Base-by-base conservation (phyloP, 352 stramenopile genomes). In the Blastocystis sp. region DNA sequence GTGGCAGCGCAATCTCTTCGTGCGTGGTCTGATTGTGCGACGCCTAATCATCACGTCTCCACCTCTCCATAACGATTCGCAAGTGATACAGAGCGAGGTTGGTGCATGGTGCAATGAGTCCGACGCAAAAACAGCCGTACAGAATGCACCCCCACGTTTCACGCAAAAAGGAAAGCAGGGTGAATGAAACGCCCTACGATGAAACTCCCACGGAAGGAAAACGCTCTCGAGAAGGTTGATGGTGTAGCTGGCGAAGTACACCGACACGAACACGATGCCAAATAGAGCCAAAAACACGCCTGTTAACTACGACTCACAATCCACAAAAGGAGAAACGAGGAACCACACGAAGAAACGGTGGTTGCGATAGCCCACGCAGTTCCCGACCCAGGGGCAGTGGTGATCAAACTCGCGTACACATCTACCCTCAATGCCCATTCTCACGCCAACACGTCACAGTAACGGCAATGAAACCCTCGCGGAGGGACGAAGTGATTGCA, bases 301-400 rank as follows among this genome's bases (percentile, higher is more conserved):
- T 0, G 28, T 34, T 34, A 57, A 57, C 48, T 62, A 21, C 69
- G 24, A 1, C 19, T 11, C 7, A 21, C 24, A 68, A 7, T 0
- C 24, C 62, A 68, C 1, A 11, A 7, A 24, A 71, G 6, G 42
- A 7, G 10, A 28, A 43, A 81, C 45, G 3, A 84, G 34, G 48
- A 84, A 84, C 52, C 74, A 84, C 28, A 98, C 91, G 89, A 99
- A 99, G 65, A 91, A 94, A 61, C 92, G 89, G 91, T 98, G 95
- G 92, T 98, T 99, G 45, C 93, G 91, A 54, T 94, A 92, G 11
- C 95, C 96, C 68, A 99, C 94, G 81, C 95, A 98, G 91, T 95
- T 98, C 62, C 94, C 93, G n/a, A 94, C 91, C 92, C 92, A 96
- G 17, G 93, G 93, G 91, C 94, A 96, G 89, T 96, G 93, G 87